phyloP scores from a whole-genome alignment of 768 basidiomycete species.

The Tulasnella sp. region DNA sequence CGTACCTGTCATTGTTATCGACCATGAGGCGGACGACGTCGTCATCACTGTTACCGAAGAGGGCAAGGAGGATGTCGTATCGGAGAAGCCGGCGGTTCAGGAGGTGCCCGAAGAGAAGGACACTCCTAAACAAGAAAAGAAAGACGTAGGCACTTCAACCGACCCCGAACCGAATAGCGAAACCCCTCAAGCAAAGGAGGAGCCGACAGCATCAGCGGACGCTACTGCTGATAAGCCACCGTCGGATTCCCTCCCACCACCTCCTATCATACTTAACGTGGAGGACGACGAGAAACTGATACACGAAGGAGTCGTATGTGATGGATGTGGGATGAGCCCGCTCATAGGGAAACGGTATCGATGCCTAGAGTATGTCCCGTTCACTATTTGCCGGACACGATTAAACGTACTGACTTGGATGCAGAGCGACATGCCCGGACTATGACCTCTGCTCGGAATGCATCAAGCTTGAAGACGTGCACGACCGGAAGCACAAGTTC shows the following conservation, averaged over 20 bases:
- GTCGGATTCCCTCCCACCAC: background rate
- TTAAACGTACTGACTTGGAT: background rate
- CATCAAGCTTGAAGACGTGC: background rate
- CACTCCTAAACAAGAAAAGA: background rate
- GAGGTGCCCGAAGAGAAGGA: background rate
- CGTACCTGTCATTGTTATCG: too few relatives aligned
- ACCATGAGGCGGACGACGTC: background rate
- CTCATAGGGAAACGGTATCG: constrained; percentile 11
- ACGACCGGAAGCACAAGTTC: constrained; percentile 13
- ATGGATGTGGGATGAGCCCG: constrained; percentile 14
- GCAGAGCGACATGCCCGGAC: constrained; percentile 14
- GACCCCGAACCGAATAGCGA: background rate
- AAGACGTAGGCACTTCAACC: background rate
- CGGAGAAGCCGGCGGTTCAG: background rate
- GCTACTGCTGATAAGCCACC: background rate
- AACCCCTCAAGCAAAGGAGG: background rate
- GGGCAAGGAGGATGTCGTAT: background rate
- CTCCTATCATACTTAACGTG: background rate
- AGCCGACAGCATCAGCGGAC: background rate
- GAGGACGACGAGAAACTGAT: background rate
- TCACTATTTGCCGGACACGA: background rate
- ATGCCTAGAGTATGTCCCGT: constrained; percentile 14
- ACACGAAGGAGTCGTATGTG: constrained; percentile 11
- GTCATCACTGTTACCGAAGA: background rate
- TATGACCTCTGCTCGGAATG: constrained; percentile 16